Evolutionary conservation across 805 yeast species (phyloP), one percentile per base, ranked within the genome.

Genomic region (Priceomyces castillae): DNA sequence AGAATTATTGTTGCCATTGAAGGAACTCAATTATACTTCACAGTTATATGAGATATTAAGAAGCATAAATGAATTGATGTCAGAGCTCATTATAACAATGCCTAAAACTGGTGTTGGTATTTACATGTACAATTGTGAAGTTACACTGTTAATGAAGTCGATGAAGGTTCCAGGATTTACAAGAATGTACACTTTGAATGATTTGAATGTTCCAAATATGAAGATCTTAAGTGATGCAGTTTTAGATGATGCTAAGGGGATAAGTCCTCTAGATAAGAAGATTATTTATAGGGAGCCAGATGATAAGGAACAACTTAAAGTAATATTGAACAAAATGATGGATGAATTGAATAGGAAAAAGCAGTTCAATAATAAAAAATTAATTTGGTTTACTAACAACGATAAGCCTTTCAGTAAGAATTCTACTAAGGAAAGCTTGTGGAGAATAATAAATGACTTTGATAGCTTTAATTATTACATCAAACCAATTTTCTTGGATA

Each of bases 81-180:
- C 82, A 2, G 83, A 80, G 39, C 67, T 87, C 44, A 79, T 85
- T 1, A 79, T 85, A 26, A 73, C 84, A 0, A 62, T 78, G 30
- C 87, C 90, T 1, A 69, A 72, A 36, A 84, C 92, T 1, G 90
- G 88, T 0, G 67, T 88, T 19, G 97, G 96, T 0, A 77, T 90
- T 37, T 78, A 82, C 53, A 57, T 85, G 12, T 80, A 77, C 62
- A 80, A 77, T 56, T 76, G 77, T 60, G 53, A 49, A 40, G 67
- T 42, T 42, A 63, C 72, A 0, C 41, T 54, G 49, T 66, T 11
- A 49, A 55, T 20, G 64, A 61, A 22, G 51, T 62, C 40, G 31
- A 37, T 31, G 41, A 59, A 65, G n/a, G 48, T 56, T 11, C 50
- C 56, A 0, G 81, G 84, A 0, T 65, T 85, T 3, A 62, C 67